Conservation (phyloP, 2,329 filamentous ascomycete genomes). For the Tolypocladium ovalisporum region DNA sequence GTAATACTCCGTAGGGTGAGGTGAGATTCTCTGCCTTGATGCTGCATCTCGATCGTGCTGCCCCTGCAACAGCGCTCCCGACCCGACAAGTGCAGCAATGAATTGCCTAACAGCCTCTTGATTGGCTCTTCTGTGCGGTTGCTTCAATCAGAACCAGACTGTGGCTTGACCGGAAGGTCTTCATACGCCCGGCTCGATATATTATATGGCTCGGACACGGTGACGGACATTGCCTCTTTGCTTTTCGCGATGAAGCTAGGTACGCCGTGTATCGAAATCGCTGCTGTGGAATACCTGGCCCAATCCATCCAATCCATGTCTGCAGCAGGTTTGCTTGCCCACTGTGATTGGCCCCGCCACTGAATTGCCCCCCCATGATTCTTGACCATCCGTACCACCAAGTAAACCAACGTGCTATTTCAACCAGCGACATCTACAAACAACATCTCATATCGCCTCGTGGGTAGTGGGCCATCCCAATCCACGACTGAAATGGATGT, state of each 20-base stretch:
- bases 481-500: background rate
- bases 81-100: background rate
- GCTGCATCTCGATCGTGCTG: background rate
- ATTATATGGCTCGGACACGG: too few species aligned
- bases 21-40: background rate
- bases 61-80: background rate
- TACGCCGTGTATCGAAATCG: too few species aligned
- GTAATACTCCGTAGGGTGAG: background rate
- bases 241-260: too few species aligned
- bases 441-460: background rate
- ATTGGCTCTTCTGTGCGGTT: background rate
- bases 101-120: background rate
- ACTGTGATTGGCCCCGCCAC: background rate
- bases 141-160: too few species aligned
- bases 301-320: too few species aligned
- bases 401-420: too few species aligned
- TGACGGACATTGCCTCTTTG: too few species aligned
- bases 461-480: background rate
- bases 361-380: background rate
- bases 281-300: too few species aligned
- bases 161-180: too few species aligned
- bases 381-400: background rate
- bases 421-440: background rate
- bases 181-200: too few species aligned
- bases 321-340: background rate